Base-by-base conservation (phyloP, 345 rosid species). In the Lagerstroemia speciosa region DNA sequence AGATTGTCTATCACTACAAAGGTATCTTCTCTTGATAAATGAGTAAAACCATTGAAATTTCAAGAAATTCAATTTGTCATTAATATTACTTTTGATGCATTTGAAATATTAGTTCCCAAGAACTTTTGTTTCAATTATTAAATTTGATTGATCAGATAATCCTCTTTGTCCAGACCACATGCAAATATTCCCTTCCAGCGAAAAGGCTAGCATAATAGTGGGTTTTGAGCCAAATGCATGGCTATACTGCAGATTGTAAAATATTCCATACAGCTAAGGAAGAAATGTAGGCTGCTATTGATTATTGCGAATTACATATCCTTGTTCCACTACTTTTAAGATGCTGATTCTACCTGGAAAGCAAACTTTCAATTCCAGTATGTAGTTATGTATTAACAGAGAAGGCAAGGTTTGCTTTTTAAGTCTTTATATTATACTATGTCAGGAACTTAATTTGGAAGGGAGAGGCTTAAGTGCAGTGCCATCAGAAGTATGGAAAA, bases 401-500 rank as follows among this genome's bases (percentile, higher is more conserved):
- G 14, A 53, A 53, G 12, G 60, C 60, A n/a, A 24, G 29, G 24
- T n/a, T 53, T n/a, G 63, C 33, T 20, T 31, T 65, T 12, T 62
- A 62, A 62, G 40, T 26, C 9, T 24, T 15, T n/a, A 29, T 58
- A 27, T 62, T 32, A 64, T 6, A 60, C 34, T 63, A 32, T 75
- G 70, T 31, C 82, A 93, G 98, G 98, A 89, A 69, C 90, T 93
- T 71, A 86, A 83, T 78, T 76, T 93, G 71, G 86, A 81, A 73
- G 89, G 94, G 74, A 71, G 80, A 82, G 86, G 83, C 72, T 79
- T 93, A 84, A 85, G 48, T 75, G 78, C 71, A 70, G 86, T 89
- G 53, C 98, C 97, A 77, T 84, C 94, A 66, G 85, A 91, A 84
- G 94, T 79, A 66, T 93, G 94, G 94, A 89, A 86, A 76, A 75